Conservation (phyloP, 2,329 filamentous ascomycete genomes). For the Penicillium capsulatum region DNA sequence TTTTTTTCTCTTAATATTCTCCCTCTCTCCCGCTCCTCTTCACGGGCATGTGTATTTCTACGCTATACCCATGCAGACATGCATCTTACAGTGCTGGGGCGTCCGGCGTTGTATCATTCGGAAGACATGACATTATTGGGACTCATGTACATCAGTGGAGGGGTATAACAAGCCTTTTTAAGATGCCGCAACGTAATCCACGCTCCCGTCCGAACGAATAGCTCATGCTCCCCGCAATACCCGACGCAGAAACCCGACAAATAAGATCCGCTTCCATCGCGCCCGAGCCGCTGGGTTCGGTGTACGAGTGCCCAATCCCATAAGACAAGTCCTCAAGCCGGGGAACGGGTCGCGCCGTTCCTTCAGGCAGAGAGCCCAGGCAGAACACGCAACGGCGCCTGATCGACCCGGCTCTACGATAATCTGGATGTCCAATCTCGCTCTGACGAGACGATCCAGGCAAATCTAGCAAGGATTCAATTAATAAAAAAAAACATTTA, state of each 20-base stretch:
- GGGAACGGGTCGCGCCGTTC: no score
- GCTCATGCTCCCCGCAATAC: neutral
- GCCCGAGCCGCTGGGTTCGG: conserved; percentile 8
- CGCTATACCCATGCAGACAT: conserved; percentile 21
- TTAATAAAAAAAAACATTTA: no score
- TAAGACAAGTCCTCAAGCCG: no score
- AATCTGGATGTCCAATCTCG: no score
- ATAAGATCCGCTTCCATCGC: conserved; percentile 11
- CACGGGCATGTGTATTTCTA: conserved; percentile 5
- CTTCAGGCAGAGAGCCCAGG: no score
- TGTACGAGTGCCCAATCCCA: no score
- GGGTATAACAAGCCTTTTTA: conserved; percentile 6
- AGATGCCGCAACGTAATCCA: conserved; percentile 2
- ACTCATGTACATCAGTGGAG: neutral
- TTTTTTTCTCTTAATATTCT: conserved; percentile 2
- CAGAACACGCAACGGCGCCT: no score
- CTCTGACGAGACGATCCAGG: no score
- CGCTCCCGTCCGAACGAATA: conserved; percentile 1
- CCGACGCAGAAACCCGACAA: neutral
- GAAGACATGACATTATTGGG: neutral
- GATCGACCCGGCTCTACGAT: no score
- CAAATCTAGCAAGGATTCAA: no score
- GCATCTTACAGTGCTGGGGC: conserved; percentile 15
- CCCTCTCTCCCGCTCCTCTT: neutral
- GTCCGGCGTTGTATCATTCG: conserved; percentile 13